phyloP scores from a whole-genome alignment of 2,329 filamentous ascomycete species.

The Aspergillus flavus region DNA sequence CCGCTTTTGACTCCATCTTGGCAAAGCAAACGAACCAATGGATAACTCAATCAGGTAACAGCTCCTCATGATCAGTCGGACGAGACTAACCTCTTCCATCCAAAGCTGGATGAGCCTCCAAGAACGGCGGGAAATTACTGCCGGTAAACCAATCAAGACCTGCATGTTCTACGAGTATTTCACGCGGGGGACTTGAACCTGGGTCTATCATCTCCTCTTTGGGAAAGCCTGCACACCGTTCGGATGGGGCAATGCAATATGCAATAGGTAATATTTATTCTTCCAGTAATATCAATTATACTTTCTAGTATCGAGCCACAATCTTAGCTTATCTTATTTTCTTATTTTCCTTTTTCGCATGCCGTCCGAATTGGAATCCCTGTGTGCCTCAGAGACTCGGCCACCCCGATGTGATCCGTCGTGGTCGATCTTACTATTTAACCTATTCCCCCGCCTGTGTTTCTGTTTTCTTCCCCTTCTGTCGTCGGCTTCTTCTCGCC shows the following conservation, averaged over 20 bases:
- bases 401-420: background rate
- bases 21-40: background rate
- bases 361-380: background rate
- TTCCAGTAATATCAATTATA: background rate
- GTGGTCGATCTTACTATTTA: constrained; percentile 3
- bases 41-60: background rate
- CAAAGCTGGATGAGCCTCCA: background rate
- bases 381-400: background rate
- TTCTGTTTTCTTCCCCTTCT: background rate
- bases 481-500: background rate
- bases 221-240: background rate
- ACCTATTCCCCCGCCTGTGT: background rate
- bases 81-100: background rate
- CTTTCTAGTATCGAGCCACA: background rate
- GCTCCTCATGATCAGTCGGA: background rate
- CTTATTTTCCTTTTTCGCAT: background rate
- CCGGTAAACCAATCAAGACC: background rate
- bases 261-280: background rate
- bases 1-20: background rate
- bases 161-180: background rate
- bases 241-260: background rate
- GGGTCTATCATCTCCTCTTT: background rate
- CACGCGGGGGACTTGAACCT: background rate
- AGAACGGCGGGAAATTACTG: background rate
- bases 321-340: background rate